A percentile compares a stretch with the other conserved stretches of the same genome.
Conservation (phyloP, 257 asterid genomes). For the Fraxinus americana region DNA sequence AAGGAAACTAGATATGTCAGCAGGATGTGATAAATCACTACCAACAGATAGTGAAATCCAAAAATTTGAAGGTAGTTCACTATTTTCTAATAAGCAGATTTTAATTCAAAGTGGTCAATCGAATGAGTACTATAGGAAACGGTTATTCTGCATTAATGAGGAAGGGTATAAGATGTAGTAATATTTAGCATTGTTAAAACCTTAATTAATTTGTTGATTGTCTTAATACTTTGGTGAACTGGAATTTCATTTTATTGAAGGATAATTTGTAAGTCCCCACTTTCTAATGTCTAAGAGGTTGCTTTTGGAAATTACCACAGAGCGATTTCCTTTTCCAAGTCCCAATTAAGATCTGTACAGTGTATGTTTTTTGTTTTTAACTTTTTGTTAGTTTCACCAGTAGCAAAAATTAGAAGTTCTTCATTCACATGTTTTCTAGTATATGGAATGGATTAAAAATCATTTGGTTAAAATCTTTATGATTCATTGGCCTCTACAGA, state of each 20-base stretch:
- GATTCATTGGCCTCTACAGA: slow-evolving; percentile 39
- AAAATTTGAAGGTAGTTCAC: slow-evolving; percentile 60
- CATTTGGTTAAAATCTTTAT: slow-evolving; percentile 14
- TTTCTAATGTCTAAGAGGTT: background rate
- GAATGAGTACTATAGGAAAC: no score
- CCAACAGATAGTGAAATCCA: slow-evolving; percentile 42
- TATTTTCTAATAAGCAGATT: slow-evolving; percentile 1
- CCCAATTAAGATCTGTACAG: background rate
- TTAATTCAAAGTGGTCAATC: no score
- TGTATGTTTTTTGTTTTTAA: background rate
- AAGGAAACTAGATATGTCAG: slow-evolving; percentile 62
- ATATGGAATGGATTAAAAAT: no score
- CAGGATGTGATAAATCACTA: slow-evolving; percentile 32
- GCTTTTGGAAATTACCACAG: background rate
- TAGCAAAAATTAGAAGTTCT: background rate
- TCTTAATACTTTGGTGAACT: no score
- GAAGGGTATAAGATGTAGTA: no score
- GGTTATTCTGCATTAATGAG: no score
- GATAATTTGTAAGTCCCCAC: background rate
- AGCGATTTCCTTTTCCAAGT: background rate
- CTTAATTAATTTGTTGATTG: no score
- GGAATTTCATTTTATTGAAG: no score
- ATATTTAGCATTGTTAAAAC: no score
- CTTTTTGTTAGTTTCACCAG: background rate
- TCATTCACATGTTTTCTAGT: background rate